These are phyloP conservation scores for Aspergillus biplanus DNA, from an alignment of 495 filamentous ascomycete species.

Conservation along the genomic window DNA sequence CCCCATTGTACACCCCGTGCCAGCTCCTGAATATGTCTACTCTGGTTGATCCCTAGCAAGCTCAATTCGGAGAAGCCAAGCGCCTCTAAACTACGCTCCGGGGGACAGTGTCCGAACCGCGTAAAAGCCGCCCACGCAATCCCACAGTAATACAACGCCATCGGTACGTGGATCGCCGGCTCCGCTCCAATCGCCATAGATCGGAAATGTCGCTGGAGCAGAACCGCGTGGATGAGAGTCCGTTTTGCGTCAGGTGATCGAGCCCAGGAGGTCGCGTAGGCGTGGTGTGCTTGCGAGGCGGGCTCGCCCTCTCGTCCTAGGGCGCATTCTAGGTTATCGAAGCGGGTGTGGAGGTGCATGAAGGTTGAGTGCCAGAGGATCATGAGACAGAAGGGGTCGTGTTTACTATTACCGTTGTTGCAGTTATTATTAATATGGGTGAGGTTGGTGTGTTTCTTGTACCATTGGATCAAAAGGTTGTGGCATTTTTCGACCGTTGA, in stretches of 20 bases:
- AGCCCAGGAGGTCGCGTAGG: slow-evolving; percentile 22
- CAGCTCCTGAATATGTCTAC: neutral
- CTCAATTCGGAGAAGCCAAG: neutral
- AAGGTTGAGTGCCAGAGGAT: slow-evolving; percentile 42
- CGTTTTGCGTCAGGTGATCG: slow-evolving; percentile 21
- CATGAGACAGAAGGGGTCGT: slow-evolving; percentile 24
- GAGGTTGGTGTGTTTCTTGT: slow-evolving; percentile 14
- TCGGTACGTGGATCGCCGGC: slow-evolving; percentile 27
- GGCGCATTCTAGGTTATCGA: slow-evolving; percentile 34
- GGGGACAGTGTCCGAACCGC: neutral
- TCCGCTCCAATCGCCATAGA: slow-evolving; percentile 22
- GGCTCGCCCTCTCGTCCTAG: slow-evolving; percentile 30
- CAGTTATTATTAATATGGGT: neutral
- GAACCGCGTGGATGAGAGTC: slow-evolving; percentile 24
- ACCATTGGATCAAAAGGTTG: slow-evolving; percentile 10
- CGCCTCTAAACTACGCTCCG: neutral
- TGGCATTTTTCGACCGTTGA: slow-evolving; percentile 5
- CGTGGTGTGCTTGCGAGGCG: neutral
- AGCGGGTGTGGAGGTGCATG: slow-evolving; percentile 33
- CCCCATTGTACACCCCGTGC: neutral
- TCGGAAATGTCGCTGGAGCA: slow-evolving; percentile 26
- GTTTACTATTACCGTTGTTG: neutral
- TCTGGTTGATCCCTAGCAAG: neutral
- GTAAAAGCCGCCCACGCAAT: slow-evolving; percentile 23
- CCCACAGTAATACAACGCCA: slow-evolving; percentile 27